Percentiles rank a stretch among this genome's conserved stretches.
phyloP scores from a whole-genome alignment of 2,329 filamentous ascomycete genomes.

The Stemphylium beticola region DNA sequence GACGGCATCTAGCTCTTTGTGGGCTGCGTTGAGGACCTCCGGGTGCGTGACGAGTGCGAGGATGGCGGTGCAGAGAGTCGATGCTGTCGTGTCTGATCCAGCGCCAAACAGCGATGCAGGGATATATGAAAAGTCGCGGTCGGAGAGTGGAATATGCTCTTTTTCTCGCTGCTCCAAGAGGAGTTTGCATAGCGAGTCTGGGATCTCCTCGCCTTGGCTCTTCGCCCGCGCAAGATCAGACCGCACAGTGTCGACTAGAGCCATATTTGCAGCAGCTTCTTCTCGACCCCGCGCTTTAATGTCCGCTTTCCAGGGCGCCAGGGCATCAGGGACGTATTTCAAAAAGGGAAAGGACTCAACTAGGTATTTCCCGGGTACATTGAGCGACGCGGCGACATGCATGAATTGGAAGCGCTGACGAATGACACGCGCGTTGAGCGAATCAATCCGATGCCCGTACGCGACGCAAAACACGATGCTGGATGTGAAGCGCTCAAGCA shows the following conservation, averaged over 20 bases:
- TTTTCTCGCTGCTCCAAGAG: conserved; percentile 51
- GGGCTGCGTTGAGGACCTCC: conserved; percentile 51
- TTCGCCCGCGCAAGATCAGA: conserved; percentile 48
- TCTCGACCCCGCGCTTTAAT: conserved; percentile 48
- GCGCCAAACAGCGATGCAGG: conserved; percentile 56
- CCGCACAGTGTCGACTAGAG: conserved; percentile 50
- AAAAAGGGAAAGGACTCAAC: conserved; percentile 56
- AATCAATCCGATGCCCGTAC: conserved; percentile 60
- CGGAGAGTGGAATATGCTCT: conserved; percentile 50
- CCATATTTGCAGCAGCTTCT: conserved; percentile 53
- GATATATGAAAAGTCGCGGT: conserved; percentile 53
- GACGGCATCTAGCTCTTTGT: conserved; percentile 50
- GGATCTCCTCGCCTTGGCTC: conserved; percentile 41
- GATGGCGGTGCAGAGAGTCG: conserved; percentile 57
- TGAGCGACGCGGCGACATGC: conserved; percentile 56
- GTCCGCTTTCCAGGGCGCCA: conserved; percentile 58
- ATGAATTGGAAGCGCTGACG: conserved; percentile 57
- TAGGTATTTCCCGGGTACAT: conserved; percentile 54
- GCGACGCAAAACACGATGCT: conserved; percentile 59
- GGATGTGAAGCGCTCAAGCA: conserved; percentile 57
- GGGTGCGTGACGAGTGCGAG: conserved; percentile 57
- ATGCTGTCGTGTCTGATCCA: conserved; percentile 59
- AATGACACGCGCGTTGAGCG: conserved; percentile 55
- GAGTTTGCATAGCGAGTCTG: conserved; percentile 54
- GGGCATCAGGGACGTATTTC: conserved; percentile 52